A percentile compares a stretch with the other conserved stretches of the same genome.
These are phyloP conservation scores for Dentipellis fragilis DNA, from an alignment of 768 basidiomycete species.

Conservation along the genomic window DNA sequence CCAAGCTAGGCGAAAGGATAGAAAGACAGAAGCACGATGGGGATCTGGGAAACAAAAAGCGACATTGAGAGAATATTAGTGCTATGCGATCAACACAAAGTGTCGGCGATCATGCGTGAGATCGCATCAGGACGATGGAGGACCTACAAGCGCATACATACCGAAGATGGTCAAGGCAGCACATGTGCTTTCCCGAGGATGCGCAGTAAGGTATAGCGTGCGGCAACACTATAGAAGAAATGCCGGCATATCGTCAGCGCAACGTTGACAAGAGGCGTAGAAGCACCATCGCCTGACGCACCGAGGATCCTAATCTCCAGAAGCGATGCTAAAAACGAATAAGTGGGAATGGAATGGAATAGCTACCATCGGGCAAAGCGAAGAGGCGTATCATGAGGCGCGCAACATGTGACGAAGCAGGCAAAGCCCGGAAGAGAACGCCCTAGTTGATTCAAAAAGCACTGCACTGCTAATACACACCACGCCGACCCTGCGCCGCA, in stretches of 20 bases:
- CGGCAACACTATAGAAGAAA: too few species aligned
- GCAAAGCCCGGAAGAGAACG: not conserved
- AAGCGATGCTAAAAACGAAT: not conserved
- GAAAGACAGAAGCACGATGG: too few species aligned
- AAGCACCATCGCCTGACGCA: not conserved
- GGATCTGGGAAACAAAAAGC: too few species aligned
- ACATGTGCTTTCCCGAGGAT: too few species aligned
- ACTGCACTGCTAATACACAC: not conserved
- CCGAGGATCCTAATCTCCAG: not conserved
- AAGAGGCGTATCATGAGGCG: not conserved
- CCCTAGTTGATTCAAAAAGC: not conserved
- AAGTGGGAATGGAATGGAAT: not conserved
- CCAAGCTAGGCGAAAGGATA: too few species aligned
- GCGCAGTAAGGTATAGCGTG: too few species aligned
- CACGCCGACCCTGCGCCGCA: not conserved
- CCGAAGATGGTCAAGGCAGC: too few species aligned
- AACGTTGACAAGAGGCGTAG: not conserved
- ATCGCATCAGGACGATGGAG: too few species aligned
- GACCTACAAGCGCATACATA: too few species aligned
- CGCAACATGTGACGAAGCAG: not conserved
- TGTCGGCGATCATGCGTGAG: too few species aligned
- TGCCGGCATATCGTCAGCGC: not conserved
- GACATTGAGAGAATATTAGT: too few species aligned
- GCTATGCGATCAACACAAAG: too few species aligned
- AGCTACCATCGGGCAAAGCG: not conserved